Percentiles rank a stretch among this genome's conserved stretches.
phyloP scores from a whole-genome alignment of 768 basidiomycete genomes.

The Amanita pallidorosea region DNA sequence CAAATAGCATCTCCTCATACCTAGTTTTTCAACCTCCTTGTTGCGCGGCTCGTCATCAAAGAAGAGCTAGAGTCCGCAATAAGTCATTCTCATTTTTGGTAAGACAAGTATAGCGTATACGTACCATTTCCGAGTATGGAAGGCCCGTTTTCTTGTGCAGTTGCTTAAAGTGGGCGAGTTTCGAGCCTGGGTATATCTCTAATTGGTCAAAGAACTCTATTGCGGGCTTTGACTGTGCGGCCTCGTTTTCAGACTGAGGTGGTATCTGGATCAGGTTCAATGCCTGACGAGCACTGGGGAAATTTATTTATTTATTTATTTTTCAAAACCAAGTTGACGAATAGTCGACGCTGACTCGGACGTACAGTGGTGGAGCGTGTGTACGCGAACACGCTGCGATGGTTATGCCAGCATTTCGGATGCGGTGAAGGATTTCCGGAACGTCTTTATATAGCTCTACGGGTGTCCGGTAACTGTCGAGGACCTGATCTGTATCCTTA shows the following conservation, averaged over 20 bases:
- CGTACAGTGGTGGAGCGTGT: slow-evolving; percentile 56
- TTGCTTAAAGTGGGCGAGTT: slow-evolving; percentile 70
- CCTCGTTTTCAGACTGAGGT: slow-evolving; percentile 20
- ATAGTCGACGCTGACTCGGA: slow-evolving; percentile 4
- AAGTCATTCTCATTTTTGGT: background rate
- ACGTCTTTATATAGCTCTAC: slow-evolving; percentile 75
- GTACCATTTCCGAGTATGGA: slow-evolving; percentile 72
- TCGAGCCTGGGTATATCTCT: slow-evolving; percentile 77
- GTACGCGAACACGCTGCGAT: slow-evolving; percentile 75
- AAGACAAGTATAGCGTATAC: background rate
- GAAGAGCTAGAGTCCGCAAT: slow-evolving; percentile 31
- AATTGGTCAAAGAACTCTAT: slow-evolving; percentile 55
- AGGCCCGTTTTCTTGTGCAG: slow-evolving; percentile 66
- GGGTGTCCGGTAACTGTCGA: slow-evolving; percentile 42
- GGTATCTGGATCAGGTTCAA: slow-evolving; percentile 52
- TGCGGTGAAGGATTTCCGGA: slow-evolving; percentile 53
- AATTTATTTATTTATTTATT: no score
- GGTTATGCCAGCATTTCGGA: slow-evolving; percentile 33
- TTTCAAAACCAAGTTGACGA: background rate
- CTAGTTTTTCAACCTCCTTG: slow-evolving; percentile 49
- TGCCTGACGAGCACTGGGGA: slow-evolving; percentile 60
- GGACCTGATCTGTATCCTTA: slow-evolving; percentile 35
- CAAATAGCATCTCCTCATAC: slow-evolving; percentile 16
- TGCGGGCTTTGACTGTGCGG: slow-evolving; percentile 36
- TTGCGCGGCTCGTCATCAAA: slow-evolving; percentile 68